Base-by-base conservation (phyloP, 2,329 filamentous ascomycete species). In the Herpotrichia juniperi region DNA sequence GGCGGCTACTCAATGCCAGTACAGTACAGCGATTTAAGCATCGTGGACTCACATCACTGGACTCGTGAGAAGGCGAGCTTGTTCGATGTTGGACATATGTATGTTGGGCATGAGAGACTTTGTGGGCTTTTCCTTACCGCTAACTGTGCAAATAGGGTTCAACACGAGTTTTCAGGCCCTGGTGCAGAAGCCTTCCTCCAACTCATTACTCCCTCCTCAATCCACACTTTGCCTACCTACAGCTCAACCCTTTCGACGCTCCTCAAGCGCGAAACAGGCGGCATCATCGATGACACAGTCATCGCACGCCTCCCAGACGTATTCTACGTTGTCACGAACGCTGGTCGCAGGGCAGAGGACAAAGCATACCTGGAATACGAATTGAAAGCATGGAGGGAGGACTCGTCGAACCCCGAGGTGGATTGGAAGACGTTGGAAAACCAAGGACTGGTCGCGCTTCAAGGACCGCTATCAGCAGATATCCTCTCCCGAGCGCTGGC, bases 51-150 rank as follows among this genome's bases (percentile, higher is more conserved):
- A 46, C 94, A 97, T 79, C 83, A 87, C 65, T 97, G 93, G 83
- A 97, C 94, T 14, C 87, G 94, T 48, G 83, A 86, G 64, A 89
- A 93, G 75, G 89, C 91, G 51, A 96, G 92, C 58, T 79, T 99
- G 58, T 99, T 99, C 70, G 94, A 99, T 75, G 94, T 97, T 48
- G 89, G 89, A 72, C 94, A 97, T 78, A 97, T 97, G 93, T 92
- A 88, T 57, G 76, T 68, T 14, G n/a, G 30, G 14, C 16, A 31
- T 12, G 26, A 28, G 35, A n/a, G 21, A 17, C 25, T 26, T 26
- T 40, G 14, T 39, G 37, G 31, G 12, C 28, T 24, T 40, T 19
- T 17, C 21, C 46, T 50, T 58, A 21, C 56, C 37, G 50, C 22
- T 47, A 22, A 47, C 14, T 16, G 16, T 51, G 8, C 47, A 2